Base-by-base conservation (phyloP, 2,329 filamentous ascomycete genomes). In the Penicillium oxalicum region DNA sequence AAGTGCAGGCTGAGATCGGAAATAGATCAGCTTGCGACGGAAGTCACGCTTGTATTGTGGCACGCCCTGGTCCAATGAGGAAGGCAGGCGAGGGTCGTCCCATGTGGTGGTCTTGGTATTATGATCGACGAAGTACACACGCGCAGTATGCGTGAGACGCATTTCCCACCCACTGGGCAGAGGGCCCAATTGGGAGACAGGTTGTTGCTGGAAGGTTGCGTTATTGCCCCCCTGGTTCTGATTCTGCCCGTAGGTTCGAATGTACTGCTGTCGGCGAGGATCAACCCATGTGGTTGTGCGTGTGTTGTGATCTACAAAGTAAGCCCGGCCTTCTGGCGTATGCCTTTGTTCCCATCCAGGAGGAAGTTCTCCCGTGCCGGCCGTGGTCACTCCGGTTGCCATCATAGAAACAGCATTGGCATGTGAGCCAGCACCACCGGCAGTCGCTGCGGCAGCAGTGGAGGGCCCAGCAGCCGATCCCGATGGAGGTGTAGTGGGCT, bases 41-140 rank as follows among this genome's bases (percentile, higher is more conserved):
- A 98, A 98, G 70, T 98, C 93, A 72, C 93, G 88, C 82, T 98
- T 98, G 76, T 98, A 98, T 73, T 98, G 93, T 45, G 93, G 93
- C 44, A 98, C 93, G 53, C 96, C 96, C 73, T 98, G 93, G 62
- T 98, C 93, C 53, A 98, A 77, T 0, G 93, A 97, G 2, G 91
- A 97, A 25, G 93, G 93, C 59, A 98, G 75, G 64, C 93, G 83
- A 33, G 93, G 93, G 64, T 98, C 93, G 65, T 98, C 93, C 93
- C 93, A 98, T 1, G 93, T 98, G 3, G 93, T 98, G 0, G 93
- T 98, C 77, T 98, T 98, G 39, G 93, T 98, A 74, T 98, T 98
- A 74, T 98, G 93, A 64, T 98, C 93, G 39, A 98, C 93, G 70
- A 98, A 98, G 73, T 98, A 98, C 12, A 98, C 93, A 51, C 93